Evolutionary conservation across 129 eudicot species (phyloP).

Genomic region (Chrysanthemum makinoi): DNA sequence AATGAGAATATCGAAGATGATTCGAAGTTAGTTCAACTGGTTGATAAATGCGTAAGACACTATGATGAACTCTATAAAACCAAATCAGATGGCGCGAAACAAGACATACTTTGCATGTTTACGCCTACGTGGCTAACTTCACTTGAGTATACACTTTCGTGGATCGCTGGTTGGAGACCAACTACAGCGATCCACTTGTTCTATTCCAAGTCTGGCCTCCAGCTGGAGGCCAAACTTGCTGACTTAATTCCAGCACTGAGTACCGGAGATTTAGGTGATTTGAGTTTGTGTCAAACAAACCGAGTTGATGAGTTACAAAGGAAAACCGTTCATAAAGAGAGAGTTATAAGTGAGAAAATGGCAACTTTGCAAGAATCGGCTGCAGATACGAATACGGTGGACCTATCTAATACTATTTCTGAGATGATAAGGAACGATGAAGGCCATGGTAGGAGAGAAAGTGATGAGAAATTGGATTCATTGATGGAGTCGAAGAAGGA

Average conservation of each 20-base stretch:
- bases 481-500: constrained; percentile 21
- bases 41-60: constrained; percentile 33
- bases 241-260: not conserved
- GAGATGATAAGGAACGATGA: constrained; percentile 22
- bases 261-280: constrained; percentile 23
- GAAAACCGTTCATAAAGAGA: constrained; percentile 31
- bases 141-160: constrained; percentile 18
- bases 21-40: constrained; percentile 3
- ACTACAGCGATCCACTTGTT: constrained; percentile 28
- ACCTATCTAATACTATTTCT: constrained; percentile 15
- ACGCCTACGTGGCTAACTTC: constrained; percentile 24
- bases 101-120: constrained; percentile 34
- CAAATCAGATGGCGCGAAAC: constrained; percentile 32
- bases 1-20: not conserved
- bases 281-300: constrained; percentile 26
- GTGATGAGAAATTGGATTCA: not conserved
- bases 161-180: constrained; percentile 40
- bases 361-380: constrained; percentile 45
- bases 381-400: constrained; percentile 32
- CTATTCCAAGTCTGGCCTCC: constrained; percentile 33
- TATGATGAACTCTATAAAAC: constrained; percentile 47
- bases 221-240: constrained; percentile 15
- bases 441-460: not conserved
- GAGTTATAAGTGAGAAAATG: constrained; percentile 23
- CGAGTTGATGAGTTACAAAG: constrained; percentile 27